phyloP scores from a whole-genome alignment of 495 filamentous ascomycete genomes.

The Clavariopsis aquatica region DNA sequence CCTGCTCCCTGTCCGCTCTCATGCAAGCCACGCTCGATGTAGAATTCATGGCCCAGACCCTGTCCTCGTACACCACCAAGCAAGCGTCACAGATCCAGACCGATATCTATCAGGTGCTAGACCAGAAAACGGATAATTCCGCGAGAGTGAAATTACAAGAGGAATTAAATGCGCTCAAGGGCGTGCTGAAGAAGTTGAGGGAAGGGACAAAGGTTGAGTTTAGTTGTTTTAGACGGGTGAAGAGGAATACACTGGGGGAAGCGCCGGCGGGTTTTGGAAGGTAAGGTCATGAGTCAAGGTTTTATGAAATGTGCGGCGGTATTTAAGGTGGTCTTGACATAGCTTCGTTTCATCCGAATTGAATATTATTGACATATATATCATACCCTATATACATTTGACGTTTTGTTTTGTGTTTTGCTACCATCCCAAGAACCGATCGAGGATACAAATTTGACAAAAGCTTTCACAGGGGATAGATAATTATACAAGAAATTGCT shows the following conservation, averaged over 20 bases:
- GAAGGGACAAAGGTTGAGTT: conserved; percentile 86
- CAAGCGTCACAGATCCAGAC: conserved; percentile 75
- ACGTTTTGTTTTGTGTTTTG: background rate
- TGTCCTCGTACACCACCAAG: conserved; percentile 84
- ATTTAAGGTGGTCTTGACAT: no score
- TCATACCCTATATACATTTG: no score
- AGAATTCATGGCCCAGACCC: conserved; percentile 92
- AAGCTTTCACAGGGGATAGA: no score
- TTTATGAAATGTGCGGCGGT: no score
- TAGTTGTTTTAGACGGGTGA: conserved; percentile 43
- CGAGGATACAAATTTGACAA: no score
- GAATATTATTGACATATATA: no score
- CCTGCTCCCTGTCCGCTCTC: conserved; percentile 73
- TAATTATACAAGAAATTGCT: no score
- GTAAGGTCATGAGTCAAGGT: background rate
- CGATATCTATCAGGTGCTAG: conserved; percentile 85
- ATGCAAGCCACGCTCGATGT: conserved; percentile 98
- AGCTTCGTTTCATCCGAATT: no score
- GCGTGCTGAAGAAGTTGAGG: conserved; percentile 75
- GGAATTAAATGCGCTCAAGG: conserved; percentile 86
- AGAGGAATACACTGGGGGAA: conserved; percentile 30
- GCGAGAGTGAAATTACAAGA: conserved; percentile 75
- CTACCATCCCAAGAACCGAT: no score
- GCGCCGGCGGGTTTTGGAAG: background rate
- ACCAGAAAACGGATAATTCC: conserved; percentile 81